Evolutionary conservation across 2,329 filamentous ascomycete species (phyloP), one percentile per base, ranked within the genome.

Genomic region (Ilyonectria robusta): DNA sequence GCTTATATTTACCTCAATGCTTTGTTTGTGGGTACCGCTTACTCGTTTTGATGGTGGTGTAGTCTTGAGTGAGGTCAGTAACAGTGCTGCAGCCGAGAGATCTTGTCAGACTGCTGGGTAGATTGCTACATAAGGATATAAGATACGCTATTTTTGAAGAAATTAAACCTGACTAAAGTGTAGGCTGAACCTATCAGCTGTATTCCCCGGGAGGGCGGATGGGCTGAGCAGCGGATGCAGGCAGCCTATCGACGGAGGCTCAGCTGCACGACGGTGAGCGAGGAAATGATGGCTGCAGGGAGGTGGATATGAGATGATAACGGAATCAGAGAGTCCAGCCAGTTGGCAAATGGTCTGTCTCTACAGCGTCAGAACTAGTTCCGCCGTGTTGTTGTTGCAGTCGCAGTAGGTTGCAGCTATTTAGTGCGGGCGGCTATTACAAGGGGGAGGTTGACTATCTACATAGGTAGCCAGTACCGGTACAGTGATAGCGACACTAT

Each of bases 281-380:
- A 65, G 48, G 48, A 48, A 65, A 59, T 48, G 50, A 65, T 42
- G 62, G 62, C 51, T 40, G 66, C 62, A 63, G 31, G 56, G 55
- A 55, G 62, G 65, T 66, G 62, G 62, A 58, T 10, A 13, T 40
- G 33, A 65, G 50, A 51, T 63, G 68, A 68, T 68, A 68, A 70
- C 65, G 56, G 66, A 69, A 53, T 29, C 3, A n/a, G 17, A 51
- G 15, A 35, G 17, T 10, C 10, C n/a, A 51, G 15, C 1, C 26
- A 19, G 15, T 26, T 4, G 19, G 5, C 10, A 15, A 23, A 23
- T 6, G 40, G 48, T 19, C 57, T 15, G 57, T 46, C 33, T 31
- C 44, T 31, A 23, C 44, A 46, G 51, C 44, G 62, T 60, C 42
- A 59, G 62, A 56, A 17, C 50, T 51, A 60, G 50, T 56, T 65